Base-by-base conservation (phyloP, 129 eudicot genomes). In the Lactuca sativa region DNA sequence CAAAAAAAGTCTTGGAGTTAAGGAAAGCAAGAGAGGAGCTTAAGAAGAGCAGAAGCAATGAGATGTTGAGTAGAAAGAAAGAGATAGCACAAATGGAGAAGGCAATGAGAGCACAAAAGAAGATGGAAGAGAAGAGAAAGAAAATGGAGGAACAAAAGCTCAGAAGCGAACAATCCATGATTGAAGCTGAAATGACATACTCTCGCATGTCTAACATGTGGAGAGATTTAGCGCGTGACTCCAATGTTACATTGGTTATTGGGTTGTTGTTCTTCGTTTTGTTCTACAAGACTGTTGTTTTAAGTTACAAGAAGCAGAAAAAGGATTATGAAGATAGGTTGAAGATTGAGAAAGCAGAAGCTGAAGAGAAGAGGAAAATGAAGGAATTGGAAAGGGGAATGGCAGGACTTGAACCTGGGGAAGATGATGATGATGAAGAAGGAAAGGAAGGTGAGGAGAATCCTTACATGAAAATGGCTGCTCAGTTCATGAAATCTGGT, bases 401-500 rank as follows among this genome's bases (percentile, higher is more conserved):
- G 84, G 68, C 71, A 7, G 96, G 95, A 37, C 38, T 78, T 37
- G 87, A 67, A 74, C 81, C 54, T 47, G 86, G 40, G 1, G 91
- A 65, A 4, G 91, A 65, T 11, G 85, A 80, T 47, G 86, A 73
- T 7, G 92, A 75, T 49, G 96, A 78, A 55, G 96, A 77, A 83
- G 87, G 89, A 56, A 83, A 75, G 4, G 59, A 72, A 6, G 91
- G 83, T 40, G 95, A 87, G 43, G 78, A 89, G 14, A 81, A 93
- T 57, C 84, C 89, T 32, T 83, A 89, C 61, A 85, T 83, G 92
- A 85, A 89, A 79, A 83, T 77, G 95, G 98, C 98, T 30, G 70
- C 64, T 64, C 85, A 93, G 59, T 93, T 93, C 73, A 93, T 89
- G 96, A 89, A 74, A 78, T 89, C 96, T 63, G 98, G 98, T 70